phyloP scores from a whole-genome alignment of 2,329 filamentous ascomycete genomes.

The Neocatenulostroma microsporum region DNA sequence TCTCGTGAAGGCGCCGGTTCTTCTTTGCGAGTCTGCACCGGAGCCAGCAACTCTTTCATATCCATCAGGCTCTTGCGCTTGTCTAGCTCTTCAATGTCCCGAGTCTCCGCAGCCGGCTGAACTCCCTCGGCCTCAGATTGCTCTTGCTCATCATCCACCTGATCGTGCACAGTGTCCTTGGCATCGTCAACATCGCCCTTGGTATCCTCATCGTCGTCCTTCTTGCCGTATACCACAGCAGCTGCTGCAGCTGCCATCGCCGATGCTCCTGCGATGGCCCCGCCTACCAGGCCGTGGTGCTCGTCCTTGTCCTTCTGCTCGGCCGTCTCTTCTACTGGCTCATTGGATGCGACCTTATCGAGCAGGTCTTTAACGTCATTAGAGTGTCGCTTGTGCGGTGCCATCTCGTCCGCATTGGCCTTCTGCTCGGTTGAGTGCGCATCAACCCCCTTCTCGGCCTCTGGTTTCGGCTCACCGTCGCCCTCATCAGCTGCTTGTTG shows the following conservation, averaged over 20 bases:
- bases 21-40: slow-evolving; percentile 1
- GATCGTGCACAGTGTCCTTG: too few species aligned
- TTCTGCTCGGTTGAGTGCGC: slow-evolving; percentile 14
- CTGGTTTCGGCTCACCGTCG: slow-evolving; percentile 2
- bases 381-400: slow-evolving; percentile 11
- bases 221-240: slow-evolving; percentile 6
- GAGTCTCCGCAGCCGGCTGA: background rate
- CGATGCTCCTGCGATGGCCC: slow-evolving; percentile 14
- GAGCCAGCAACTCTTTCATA: slow-evolving; percentile 13
- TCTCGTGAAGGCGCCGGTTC: background rate
- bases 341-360: slow-evolving; percentile 7
- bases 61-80: slow-evolving; percentile 16
- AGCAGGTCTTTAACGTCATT: slow-evolving; percentile 4
- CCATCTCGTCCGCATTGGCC: slow-evolving; percentile 16
- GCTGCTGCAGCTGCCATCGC: slow-evolving; percentile 10
- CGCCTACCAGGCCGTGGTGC: slow-evolving; percentile 5
- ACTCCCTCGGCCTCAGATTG: slow-evolving; percentile 1
- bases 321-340: slow-evolving; percentile 8
- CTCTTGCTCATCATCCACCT: background rate
- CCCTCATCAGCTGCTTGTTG: slow-evolving; percentile 4
- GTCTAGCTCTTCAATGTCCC: slow-evolving; percentile 11
- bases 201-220: slow-evolving; percentile 2
- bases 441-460: slow-evolving; percentile 6
- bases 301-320: slow-evolving; percentile 5
- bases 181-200: background rate